Percentiles rank a stretch among this genome's conserved stretches.
These are phyloP conservation scores for Tubosaeta sp. DNA, from an alignment of 768 basidiomycete genomes.

Conservation along the genomic window DNA sequence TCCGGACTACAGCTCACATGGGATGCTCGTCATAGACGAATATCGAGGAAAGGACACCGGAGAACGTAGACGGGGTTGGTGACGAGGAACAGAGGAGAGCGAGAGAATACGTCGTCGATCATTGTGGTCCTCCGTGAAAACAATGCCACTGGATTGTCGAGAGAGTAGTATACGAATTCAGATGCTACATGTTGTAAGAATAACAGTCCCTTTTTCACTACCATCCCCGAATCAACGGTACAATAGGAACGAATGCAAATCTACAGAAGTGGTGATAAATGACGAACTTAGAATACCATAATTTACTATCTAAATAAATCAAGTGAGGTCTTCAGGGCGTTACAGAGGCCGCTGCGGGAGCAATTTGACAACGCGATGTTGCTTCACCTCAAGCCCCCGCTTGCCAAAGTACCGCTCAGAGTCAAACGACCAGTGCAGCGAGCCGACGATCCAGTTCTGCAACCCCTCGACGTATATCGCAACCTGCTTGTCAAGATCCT, in stretches of 20 bases:
- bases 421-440: slow-evolving; percentile 70
- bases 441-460: slow-evolving; percentile 69
- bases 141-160: not conserved
- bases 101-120: slow-evolving; percentile 68
- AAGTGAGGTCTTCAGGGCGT: no score
- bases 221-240: slow-evolving; percentile 6
- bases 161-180: not conserved
- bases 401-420: slow-evolving; percentile 66
- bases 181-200: not conserved
- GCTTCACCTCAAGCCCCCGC: slow-evolving; percentile 51
- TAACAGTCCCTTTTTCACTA: not conserved
- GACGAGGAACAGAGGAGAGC: slow-evolving; percentile 80
- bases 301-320: slow-evolving; percentile 9
- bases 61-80: slow-evolving; percentile 88
- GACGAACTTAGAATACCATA: slow-evolving; percentile 1
- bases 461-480: slow-evolving; percentile 56
- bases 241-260: slow-evolving; percentile 9
- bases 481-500: slow-evolving; percentile 56
- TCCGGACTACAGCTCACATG: slow-evolving; percentile 1
- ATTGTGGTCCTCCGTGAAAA: slow-evolving; percentile 47
- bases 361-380: slow-evolving; percentile 48
- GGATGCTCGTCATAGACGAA: slow-evolving; percentile 53
- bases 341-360: slow-evolving; percentile 34
- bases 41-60: slow-evolving; percentile 79
- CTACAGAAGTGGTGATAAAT: not conserved